Evolutionary conservation across 2,329 filamentous ascomycete species (phyloP), one percentile per base, ranked within the genome.

Genomic region (Aspergillus sp.): DNA sequence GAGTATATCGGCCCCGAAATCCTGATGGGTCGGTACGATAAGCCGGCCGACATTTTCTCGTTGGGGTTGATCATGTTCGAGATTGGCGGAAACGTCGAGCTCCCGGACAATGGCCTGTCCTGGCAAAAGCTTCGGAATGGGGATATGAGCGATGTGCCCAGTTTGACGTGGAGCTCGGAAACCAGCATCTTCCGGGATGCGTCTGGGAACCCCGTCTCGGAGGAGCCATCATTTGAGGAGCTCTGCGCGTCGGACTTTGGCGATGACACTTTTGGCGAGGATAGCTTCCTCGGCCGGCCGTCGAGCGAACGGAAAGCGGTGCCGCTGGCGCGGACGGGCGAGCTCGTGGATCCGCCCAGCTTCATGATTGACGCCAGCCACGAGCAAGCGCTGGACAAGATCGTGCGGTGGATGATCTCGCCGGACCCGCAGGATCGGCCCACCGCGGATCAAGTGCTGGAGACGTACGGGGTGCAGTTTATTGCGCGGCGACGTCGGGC

Each of bases 1-100:
- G 90, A 96, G 68, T 99, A 99, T 69, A 93, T 99, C 67, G 93
- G 89, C 1, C 92, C 92, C 0, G 94, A 99, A 72, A 90, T 96
- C 56, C 83, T 99, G 17, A 84, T 84, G 65, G 93, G 92, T 40
- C 83, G 86, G 57, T 94, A 88, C 61, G 91, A 95, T 73, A 94
- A 93, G 70, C 89, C 93, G 35, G 89, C 91, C 33, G 94, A 99
- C 71, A 83, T 99, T 47, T 99, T 96, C 71, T 90, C 94, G 10
- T 83, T 99, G 26, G 94, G 94, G 47, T 83, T 97, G 63, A 95
- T 97, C 71, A 89, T 96, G 69, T 84, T 96, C 46, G 94, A 99
- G 75, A 94, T 92, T 64, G 93, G 91, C 22, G 91, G 89, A 57
- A 99, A 99, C 65, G 91, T 96, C 47, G 86, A 90, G 57, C 85